These are phyloP conservation scores for Diutina pseudorugosa DNA, from an alignment of 1,139 yeast species.

Conservation along the genomic window DNA sequence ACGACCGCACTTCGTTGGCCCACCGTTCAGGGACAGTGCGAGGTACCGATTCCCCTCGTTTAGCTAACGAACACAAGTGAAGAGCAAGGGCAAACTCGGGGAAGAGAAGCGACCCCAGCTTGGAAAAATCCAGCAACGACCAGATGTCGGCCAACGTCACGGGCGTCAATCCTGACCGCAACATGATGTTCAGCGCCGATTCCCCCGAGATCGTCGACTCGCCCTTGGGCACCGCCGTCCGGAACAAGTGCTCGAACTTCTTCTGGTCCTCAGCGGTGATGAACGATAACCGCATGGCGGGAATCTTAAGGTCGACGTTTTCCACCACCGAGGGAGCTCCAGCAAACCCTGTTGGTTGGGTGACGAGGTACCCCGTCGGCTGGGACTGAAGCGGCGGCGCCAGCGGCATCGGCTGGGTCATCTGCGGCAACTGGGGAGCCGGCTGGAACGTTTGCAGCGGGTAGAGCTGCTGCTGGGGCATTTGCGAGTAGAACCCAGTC, in stretches of 20 bases:
- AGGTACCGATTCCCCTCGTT: conserved; percentile 74
- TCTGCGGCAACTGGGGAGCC: neutral
- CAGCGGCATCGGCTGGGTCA: neutral
- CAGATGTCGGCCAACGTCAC: conserved; percentile 76
- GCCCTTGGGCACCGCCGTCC: conserved; percentile 65
- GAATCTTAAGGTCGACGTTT: conserved; percentile 21
- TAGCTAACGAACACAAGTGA: conserved; percentile 70
- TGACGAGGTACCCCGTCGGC: conserved; percentile 2
- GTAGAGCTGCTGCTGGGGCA: conserved; percentile 4
- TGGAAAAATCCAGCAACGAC: conserved; percentile 81
- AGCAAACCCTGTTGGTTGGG: conserved; percentile 1
- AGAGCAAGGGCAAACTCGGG: conserved; percentile 94
- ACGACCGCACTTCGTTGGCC: conserved; percentile 71
- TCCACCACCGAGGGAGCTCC: conserved; percentile 1
- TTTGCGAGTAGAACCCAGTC: conserved; percentile 14
- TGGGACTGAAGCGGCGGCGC: neutral
- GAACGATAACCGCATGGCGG: conserved; percentile 65
- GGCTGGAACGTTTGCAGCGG: conserved; percentile 14
- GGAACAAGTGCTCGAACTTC: conserved; percentile 72
- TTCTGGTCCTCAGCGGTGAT: conserved; percentile 76
- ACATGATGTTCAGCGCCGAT: conserved; percentile 64
- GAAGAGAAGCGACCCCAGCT: conserved; percentile 72
- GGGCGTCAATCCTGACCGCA: conserved; percentile 72
- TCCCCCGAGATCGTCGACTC: conserved; percentile 71
- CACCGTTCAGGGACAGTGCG: conserved; percentile 57